Percentiles rank a stretch among this genome's conserved stretches.
phyloP scores from a whole-genome alignment of 495 filamentous ascomycete species.

The Penicillium cataractarum region DNA sequence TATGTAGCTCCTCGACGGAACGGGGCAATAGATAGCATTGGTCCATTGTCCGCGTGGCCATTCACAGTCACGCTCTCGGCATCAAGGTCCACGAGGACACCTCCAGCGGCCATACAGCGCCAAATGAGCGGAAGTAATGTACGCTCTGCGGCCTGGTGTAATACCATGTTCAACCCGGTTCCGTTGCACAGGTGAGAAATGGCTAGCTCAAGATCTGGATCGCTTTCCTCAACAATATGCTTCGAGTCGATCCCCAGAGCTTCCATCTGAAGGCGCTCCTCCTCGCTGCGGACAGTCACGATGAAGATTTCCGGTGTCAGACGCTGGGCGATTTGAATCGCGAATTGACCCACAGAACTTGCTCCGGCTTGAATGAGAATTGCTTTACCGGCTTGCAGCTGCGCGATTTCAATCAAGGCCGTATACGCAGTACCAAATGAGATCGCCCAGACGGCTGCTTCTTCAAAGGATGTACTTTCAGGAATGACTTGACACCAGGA shows the following conservation, averaged over 20 bases:
- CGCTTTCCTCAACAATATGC: not conserved
- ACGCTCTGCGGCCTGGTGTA: not conserved
- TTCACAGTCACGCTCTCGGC: not conserved
- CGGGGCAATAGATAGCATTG: not conserved
- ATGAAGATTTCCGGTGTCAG: not conserved
- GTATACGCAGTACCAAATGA: not conserved
- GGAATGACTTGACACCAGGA: not conserved
- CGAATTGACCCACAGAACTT: not conserved
- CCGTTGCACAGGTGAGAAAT: not conserved
- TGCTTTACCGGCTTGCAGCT: not conserved
- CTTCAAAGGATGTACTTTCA: not conserved
- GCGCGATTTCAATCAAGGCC: not conserved
- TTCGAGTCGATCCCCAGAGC: not conserved
- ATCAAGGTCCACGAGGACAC: not conserved
- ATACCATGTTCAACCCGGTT: not conserved
- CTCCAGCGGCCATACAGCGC: not conserved
- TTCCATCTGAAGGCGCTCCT: not conserved
- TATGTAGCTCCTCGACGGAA: not conserved
- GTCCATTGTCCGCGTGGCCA: not conserved
- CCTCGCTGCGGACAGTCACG: not conserved
- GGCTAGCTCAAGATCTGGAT: not conserved
- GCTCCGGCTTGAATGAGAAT: not conserved
- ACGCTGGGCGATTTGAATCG: not conserved
- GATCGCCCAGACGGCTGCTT: not conserved
- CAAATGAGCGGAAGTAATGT: not conserved